phyloP scores from a whole-genome alignment of 2,329 filamentous ascomycete genomes.

The Fusarium sublunatum region DNA sequence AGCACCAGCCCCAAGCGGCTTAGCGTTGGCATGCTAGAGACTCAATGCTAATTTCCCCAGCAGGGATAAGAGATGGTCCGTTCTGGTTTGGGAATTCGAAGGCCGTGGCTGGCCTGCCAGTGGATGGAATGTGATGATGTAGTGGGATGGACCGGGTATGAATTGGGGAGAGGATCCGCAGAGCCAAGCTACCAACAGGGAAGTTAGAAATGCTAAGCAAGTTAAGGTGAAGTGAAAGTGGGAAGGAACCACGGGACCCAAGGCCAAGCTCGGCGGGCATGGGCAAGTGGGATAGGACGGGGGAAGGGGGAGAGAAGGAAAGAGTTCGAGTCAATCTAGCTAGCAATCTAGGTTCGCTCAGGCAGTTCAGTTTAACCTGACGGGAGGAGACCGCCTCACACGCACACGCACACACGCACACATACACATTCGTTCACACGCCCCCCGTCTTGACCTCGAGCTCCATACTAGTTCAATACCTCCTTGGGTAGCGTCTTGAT shows the following conservation, averaged over 20 bases:
- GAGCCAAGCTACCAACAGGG: constrained; percentile 15
- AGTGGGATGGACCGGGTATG: constrained; percentile 36
- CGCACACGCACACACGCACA: neutral
- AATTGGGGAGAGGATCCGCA: constrained; percentile 18
- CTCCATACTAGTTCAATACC: neutral
- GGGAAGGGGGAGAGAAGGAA: constrained; percentile 13
- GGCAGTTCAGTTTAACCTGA: constrained; percentile 17
- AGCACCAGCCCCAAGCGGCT: constrained; percentile 21
- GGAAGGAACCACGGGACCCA: constrained; percentile 16
- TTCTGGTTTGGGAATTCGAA: constrained; percentile 34
- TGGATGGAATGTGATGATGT: constrained; percentile 42
- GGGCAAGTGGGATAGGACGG: neutral
- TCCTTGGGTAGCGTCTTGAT: constrained; percentile 15
- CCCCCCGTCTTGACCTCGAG: neutral
- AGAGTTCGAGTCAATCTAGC: neutral
- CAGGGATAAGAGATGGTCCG: constrained; percentile 31
- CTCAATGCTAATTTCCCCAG: constrained; percentile 35
- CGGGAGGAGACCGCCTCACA: constrained; percentile 7
- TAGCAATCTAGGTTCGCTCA: neutral
- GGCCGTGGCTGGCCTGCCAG: constrained; percentile 32
- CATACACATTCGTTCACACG: too few species aligned
- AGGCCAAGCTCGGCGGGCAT: neutral
- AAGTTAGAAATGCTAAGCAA: constrained; percentile 12
- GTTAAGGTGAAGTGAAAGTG: constrained; percentile 9
- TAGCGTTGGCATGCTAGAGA: constrained; percentile 27